Percentiles rank a stretch among this genome's conserved stretches.
These are phyloP conservation scores for Apophysomyces elegans DNA, from an alignment of 371 early-diverging fungal genomes.

Conservation along the genomic window DNA sequence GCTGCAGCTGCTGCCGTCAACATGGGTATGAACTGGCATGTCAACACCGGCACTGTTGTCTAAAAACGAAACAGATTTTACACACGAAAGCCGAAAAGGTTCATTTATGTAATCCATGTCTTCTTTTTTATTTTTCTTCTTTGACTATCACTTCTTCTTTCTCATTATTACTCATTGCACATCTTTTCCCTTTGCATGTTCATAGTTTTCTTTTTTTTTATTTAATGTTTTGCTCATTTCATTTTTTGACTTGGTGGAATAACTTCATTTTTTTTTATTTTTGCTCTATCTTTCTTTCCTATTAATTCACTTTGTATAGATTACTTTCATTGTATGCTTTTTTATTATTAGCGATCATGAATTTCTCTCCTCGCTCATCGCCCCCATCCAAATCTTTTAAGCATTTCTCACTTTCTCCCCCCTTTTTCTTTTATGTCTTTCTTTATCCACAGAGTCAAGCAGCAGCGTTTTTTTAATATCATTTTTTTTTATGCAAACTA, in stretches of 20 bases:
- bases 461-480: conserved; percentile 9
- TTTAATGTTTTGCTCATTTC: conserved; percentile 5
- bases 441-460: conserved; percentile 11
- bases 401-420: background rate
- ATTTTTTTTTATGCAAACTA: background rate
- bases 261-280: background rate
- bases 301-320: background rate
- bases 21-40: conserved; percentile 5
- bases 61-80: background rate
- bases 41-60: conserved; percentile 6
- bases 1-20: background rate
- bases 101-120: conserved; percentile 10
- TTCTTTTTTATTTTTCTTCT: background rate
- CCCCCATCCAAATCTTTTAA: conserved; percentile 10
- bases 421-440: conserved; percentile 8
- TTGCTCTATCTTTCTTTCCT: background rate
- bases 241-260: conserved; percentile 10
- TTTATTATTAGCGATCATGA: conserved; percentile 7
- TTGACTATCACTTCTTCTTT: background rate
- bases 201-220: background rate
- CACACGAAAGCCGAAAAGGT: background rate
- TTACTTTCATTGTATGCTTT: conserved; percentile 1
- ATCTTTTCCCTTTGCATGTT: conserved; percentile 4
- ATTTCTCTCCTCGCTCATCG: background rate
- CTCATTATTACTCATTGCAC: background rate